Evolutionary conservation across 2,329 filamentous ascomycete genomes (phyloP).

Genomic region (Neopestalotiopsis sp.): DNA sequence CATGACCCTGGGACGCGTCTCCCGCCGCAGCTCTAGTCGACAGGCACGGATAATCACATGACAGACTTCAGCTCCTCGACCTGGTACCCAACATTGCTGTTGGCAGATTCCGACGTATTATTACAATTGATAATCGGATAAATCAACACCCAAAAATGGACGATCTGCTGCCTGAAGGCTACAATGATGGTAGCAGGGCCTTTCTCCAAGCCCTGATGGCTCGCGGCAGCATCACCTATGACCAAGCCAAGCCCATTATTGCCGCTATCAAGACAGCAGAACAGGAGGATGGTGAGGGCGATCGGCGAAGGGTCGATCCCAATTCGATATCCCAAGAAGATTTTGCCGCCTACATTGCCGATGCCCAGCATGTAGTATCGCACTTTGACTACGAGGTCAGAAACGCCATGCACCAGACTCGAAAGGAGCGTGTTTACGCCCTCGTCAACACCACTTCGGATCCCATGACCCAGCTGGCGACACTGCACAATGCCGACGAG

Average conservation of each 20-base stretch:
- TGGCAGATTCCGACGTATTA: not conserved
- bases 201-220: conserved; percentile 90
- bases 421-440: conserved; percentile 73
- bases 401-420: conserved; percentile 70
- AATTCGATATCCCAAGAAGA: conserved; percentile 72
- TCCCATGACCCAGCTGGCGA: conserved; percentile 59
- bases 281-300: conserved; percentile 34
- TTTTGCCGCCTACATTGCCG: conserved; percentile 71
- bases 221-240: conserved; percentile 75
- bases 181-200: conserved; percentile 74
- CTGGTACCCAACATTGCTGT: not conserved
- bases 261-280: conserved; percentile 72
- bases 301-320: conserved; percentile 38
- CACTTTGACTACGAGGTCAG: conserved; percentile 89
- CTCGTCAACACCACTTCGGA: conserved; percentile 90
- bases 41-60: not conserved
- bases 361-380: conserved; percentile 74
- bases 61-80: not conserved
- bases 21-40: not conserved
- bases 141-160: conserved; percentile 22
- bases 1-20: conserved; percentile 2
- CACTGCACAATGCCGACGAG: conserved; percentile 14
- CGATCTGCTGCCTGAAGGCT: conserved; percentile 40
- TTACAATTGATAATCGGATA: not conserved
- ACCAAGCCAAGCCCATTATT: conserved; percentile 74